Evolutionary conservation across 306 rosid species (phyloP).

Genomic region (Vigna hirtella): DNA sequence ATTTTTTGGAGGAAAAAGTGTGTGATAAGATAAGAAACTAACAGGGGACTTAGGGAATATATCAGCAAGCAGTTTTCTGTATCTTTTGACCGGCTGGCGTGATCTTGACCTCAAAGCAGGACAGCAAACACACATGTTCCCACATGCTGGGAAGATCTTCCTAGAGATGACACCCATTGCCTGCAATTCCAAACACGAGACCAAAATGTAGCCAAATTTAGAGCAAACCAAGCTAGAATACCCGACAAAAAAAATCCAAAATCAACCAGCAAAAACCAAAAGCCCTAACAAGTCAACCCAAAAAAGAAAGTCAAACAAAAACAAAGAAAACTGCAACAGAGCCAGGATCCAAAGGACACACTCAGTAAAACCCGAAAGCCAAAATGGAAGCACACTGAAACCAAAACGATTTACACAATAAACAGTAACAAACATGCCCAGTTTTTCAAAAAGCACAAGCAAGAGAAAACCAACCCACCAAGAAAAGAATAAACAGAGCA

Average conservation of each 20-base stretch:
- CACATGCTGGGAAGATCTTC: slow-evolving; percentile 96
- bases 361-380: neutral
- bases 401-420: neutral
- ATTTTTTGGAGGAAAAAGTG: slow-evolving; percentile 2
- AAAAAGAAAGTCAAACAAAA: neutral
- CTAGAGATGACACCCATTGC: slow-evolving; percentile 91
- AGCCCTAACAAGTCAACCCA: slow-evolving; percentile 1
- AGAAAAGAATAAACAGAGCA: slow-evolving; percentile 44
- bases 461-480: slow-evolving; percentile 35
- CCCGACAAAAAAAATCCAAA: slow-evolving; percentile 36
- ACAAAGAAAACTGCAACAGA: slow-evolving; percentile 18
- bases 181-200: slow-evolving; percentile 48
- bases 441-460: slow-evolving; percentile 20
- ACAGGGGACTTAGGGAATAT: slow-evolving; percentile 93
- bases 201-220: slow-evolving; percentile 22
- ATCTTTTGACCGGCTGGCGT: slow-evolving; percentile 94
- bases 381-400: slow-evolving; percentile 26
- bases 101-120: slow-evolving; percentile 98
- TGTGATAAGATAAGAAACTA: slow-evolving; percentile 21
- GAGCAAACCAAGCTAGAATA: slow-evolving; percentile 31
- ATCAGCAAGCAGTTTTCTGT: slow-evolving; percentile 86
- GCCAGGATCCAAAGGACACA: slow-evolving; percentile 27
- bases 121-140: slow-evolving; percentile 94
- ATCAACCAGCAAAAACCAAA: slow-evolving; percentile 21
- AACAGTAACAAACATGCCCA: slow-evolving; percentile 6